Evolutionary conservation across 2,329 filamentous ascomycete species (phyloP).

Genomic region (Graphiopsis chlorocephala): DNA sequence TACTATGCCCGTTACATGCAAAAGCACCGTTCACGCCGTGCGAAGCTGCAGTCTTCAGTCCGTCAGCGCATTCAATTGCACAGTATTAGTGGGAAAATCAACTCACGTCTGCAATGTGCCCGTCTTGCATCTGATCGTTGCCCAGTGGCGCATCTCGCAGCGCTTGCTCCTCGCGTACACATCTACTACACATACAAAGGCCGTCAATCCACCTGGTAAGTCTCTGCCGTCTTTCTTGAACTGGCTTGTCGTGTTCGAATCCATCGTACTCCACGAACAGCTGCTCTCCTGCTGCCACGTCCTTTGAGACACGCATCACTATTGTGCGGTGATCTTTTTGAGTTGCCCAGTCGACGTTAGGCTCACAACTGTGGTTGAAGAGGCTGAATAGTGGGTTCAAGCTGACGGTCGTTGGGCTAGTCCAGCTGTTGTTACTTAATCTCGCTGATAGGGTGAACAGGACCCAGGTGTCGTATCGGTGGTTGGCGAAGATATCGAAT

Average conservation of each 20-base stretch:
- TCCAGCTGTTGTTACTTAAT: slow-evolving; percentile 78
- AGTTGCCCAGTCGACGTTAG: slow-evolving; percentile 76
- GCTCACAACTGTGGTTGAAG: slow-evolving; percentile 91
- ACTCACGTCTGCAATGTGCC: background rate
- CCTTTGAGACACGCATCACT: slow-evolving; percentile 15
- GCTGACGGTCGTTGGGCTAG: slow-evolving; percentile 50
- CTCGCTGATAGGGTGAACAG: slow-evolving; percentile 87
- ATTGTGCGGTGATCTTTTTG: slow-evolving; percentile 22
- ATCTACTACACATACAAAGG: slow-evolving; percentile 28
- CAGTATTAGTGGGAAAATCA: background rate
- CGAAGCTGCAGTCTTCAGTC: background rate
- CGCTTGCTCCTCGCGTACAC: slow-evolving; percentile 25
- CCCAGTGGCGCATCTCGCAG: background rate
- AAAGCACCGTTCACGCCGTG: too few relatives aligned
- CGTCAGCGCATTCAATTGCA: background rate
- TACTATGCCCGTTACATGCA: background rate
- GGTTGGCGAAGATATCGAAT: slow-evolving; percentile 64
- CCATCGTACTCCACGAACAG: slow-evolving; percentile 32
- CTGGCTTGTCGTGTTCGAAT: slow-evolving; percentile 20
- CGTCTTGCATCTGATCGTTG: background rate
- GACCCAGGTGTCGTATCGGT: slow-evolving; percentile 71
- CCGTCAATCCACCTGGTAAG: slow-evolving; percentile 29
- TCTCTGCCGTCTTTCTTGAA: slow-evolving; percentile 20
- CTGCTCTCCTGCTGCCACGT: slow-evolving; percentile 28
- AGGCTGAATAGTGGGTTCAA: slow-evolving; percentile 90